Evolutionary conservation across 306 rosid genomes (phyloP), one percentile per base, ranked within the genome.

Genomic region (Amphicarpaea edgeworthii): DNA sequence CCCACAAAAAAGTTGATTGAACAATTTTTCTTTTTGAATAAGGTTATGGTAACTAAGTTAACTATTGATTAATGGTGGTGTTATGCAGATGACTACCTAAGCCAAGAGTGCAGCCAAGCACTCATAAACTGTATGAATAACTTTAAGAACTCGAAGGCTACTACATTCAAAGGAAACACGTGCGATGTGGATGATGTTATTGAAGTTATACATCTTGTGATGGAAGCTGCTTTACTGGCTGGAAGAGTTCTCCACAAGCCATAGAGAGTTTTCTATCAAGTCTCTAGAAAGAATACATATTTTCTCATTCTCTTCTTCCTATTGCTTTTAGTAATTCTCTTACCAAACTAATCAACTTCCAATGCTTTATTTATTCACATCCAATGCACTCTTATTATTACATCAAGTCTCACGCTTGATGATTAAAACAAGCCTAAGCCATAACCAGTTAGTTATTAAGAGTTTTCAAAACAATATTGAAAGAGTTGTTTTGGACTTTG

Each of bases 191-290:
- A 83, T 51, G 96, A 88, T 38, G 97, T 92, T 12, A 82, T 90
- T 51, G 85, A 83, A 34, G 97, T 92, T 10, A 80, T 95, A 51
- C 67, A 91, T 21, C 54, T 79, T 14, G 97, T 89, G 15, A 95
- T 95, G 99, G 90, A 92, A 74, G 99, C 96, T 2, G 99, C 99
- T 75, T 81, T 95, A 40, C 78, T 92, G 12, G 99, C 99, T 16
- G 97, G 99, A 83, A 85, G 88, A 77, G 77, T 81, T 87, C 68
- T 92, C 59, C 99, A 92, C 67, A 90, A 89, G 78, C 98, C 99
- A 17, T 95, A 76, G 61, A 68, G 17, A 57, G 21, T 9, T 55
- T n/a, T 12, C 23, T 79, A 45, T 30, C 53, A 55, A 62, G 24
- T 73, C 68, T 41, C 57, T 34, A 28, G 16, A 32, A 65, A 60